These are phyloP conservation scores for Marchantia paleacea DNA, from an alignment of 225 moss, liverwort and hornwort genomes.

Conservation along the genomic window DNA sequence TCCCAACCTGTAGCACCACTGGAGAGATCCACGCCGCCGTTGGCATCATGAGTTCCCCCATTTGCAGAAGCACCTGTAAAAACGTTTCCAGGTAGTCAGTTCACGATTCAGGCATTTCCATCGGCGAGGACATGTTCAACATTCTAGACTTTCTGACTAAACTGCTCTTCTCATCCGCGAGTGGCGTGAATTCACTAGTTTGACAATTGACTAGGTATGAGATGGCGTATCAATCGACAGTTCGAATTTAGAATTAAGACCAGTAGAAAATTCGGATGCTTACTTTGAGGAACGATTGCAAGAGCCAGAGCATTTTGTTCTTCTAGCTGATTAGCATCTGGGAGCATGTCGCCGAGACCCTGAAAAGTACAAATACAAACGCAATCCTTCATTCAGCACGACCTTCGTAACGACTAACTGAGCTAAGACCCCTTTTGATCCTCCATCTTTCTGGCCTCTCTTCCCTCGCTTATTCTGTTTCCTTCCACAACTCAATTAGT, in stretches of 20 bases:
- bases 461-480: background rate
- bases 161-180: no score
- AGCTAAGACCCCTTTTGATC: background rate
- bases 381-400: background rate
- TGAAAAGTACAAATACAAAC: constrained; percentile 28
- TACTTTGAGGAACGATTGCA: constrained; percentile 90
- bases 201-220: no score
- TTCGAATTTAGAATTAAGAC: no score
- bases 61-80: constrained; percentile 45
- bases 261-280: background rate
- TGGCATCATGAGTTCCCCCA: constrained; percentile 66
- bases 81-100: background rate
- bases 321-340: constrained; percentile 71
- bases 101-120: background rate
- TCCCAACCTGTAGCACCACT: constrained; percentile 81
- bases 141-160: no score
- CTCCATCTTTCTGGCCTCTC: background rate
- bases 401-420: background rate
- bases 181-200: no score
- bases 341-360: constrained; percentile 72
- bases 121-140: no score
- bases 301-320: constrained; percentile 92
- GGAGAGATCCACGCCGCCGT: constrained; percentile 49
- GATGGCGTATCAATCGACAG: no score
- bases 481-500: background rate